Evolutionary conservation across 2,329 filamentous ascomycete species (phyloP), one percentile per base, ranked within the genome.

Genomic region (Fusarium veterinarium): DNA sequence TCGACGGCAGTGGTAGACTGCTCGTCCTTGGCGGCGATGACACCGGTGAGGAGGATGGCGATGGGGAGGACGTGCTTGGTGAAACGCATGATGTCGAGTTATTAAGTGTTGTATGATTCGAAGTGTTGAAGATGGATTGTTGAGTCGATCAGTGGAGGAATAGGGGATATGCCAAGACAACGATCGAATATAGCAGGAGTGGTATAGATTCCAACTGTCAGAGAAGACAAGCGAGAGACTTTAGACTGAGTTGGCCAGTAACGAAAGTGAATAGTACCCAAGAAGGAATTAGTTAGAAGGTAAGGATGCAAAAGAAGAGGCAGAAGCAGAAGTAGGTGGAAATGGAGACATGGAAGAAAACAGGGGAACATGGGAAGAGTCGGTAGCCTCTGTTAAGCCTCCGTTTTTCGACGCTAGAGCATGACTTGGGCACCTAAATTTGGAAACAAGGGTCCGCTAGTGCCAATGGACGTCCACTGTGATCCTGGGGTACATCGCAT

Each of bases 51-150:
- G 63, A 78, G 59, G 45, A 78, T 64, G 30, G 73, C 72, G 8
- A 77, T 59, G 20, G 76, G 76, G 30, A 78, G 72, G 35, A 78
- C 46, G 60, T 77, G 74, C 71, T 76, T 72, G 25, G 74, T 73
- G 75, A 78, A 64, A 53, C 72, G 76, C 76, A 78, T 78, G 63
- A 35, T 77, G 73, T 30, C 57, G 44, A 49, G 33, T 8, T 48
- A 45, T 35, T 42, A n/a, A 52, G 25, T 45, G 41, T 38, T 31
- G 35, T 35, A 49, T 40, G 30, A 33, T 51, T 23, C n/a, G 20
- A 31, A 31, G 20, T 38, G 37, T 38, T 25, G 13, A 59, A 66
- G 42, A 60, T 55, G 44, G 41, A 23, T 65, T 37, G 45, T 49
- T 35, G 64, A 53, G 52, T 55, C 41, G 42, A 64, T 20, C 41